A percentile compares a stretch with the other conserved stretches of the same genome.
Conservation (phyloP, 768 basidiomycete species). For the Leccinum disarticulatum region DNA sequence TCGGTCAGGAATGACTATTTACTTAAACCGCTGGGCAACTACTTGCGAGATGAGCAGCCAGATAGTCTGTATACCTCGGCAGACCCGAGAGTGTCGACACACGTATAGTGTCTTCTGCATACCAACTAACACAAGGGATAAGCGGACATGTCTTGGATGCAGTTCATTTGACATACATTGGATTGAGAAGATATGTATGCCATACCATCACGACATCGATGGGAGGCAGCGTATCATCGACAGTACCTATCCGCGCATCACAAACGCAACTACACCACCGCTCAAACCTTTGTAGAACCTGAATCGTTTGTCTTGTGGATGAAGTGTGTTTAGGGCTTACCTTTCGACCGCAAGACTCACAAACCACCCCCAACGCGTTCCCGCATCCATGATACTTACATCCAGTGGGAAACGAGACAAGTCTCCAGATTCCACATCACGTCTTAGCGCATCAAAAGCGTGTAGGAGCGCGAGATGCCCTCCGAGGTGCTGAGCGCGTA, state of each 20-base stretch:
- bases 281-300: constrained; percentile 28
- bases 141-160: not conserved
- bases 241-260: not conserved
- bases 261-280: constrained; percentile 27
- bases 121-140: too few species aligned
- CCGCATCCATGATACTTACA: constrained; percentile 12
- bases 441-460: constrained; percentile 26
- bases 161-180: constrained; percentile 17
- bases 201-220: constrained; percentile 40
- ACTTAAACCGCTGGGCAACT: too few species aligned
- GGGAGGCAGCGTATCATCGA: constrained; percentile 25
- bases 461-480: constrained; percentile 28
- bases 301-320: not conserved
- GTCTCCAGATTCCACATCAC: constrained; percentile 16
- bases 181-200: constrained; percentile 38
- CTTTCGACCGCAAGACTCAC: constrained; percentile 36
- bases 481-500: constrained; percentile 23
- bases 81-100: not conserved
- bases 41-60: too few species aligned
- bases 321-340: constrained; percentile 4
- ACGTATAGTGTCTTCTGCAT: too few species aligned
- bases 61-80: too few species aligned
- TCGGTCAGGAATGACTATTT: too few species aligned
- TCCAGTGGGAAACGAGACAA: constrained; percentile 13
- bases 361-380: constrained; percentile 37